A percentile compares a stretch with the other conserved stretches of the same genome.
Conservation (phyloP, 306 rosid species). For the Acacia crassicarpa region DNA sequence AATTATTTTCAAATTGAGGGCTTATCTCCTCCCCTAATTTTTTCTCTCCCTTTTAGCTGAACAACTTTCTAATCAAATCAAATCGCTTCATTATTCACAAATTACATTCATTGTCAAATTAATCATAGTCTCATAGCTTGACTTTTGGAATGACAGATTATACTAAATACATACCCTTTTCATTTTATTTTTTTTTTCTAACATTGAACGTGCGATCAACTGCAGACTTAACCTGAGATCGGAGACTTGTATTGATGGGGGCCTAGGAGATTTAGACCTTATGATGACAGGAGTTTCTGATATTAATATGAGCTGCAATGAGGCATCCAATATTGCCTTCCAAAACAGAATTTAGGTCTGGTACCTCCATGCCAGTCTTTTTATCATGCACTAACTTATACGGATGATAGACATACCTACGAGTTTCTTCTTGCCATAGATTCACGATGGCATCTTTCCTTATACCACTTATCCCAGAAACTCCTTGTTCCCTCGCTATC, state of each 20-base stretch:
- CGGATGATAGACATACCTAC: conserved; percentile 58
- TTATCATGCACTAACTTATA: conserved; percentile 64
- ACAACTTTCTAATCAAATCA: too few species aligned
- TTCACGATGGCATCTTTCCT: conserved; percentile 45
- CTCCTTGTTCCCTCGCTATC: conserved; percentile 66
- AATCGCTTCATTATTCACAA: too few species aligned
- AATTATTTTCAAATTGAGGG: too few species aligned
- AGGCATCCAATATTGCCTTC: conserved; percentile 77
- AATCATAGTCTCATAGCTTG: too few species aligned
- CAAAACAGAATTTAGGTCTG: conserved; percentile 58
- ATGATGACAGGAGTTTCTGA: conserved; percentile 38
- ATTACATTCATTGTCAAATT: too few species aligned
- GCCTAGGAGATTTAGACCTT: neutral
- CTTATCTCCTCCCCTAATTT: too few species aligned
- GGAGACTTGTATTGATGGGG: neutral
- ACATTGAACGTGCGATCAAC: neutral
- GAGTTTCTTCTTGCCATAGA: conserved; percentile 51
- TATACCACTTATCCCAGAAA: conserved; percentile 45
- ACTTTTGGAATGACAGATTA: too few species aligned
- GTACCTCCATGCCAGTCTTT: conserved; percentile 62
- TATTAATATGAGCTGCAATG: conserved; percentile 64
- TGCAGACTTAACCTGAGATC: neutral
- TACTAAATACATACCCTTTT: neutral
- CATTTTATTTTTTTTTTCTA: neutral
- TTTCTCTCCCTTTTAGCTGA: too few species aligned